A percentile compares a stretch with the other conserved stretches of the same genome.
Evolutionary conservation across 768 basidiomycete genomes (phyloP).

Genomic region (Dentipellis fragilis): DNA sequence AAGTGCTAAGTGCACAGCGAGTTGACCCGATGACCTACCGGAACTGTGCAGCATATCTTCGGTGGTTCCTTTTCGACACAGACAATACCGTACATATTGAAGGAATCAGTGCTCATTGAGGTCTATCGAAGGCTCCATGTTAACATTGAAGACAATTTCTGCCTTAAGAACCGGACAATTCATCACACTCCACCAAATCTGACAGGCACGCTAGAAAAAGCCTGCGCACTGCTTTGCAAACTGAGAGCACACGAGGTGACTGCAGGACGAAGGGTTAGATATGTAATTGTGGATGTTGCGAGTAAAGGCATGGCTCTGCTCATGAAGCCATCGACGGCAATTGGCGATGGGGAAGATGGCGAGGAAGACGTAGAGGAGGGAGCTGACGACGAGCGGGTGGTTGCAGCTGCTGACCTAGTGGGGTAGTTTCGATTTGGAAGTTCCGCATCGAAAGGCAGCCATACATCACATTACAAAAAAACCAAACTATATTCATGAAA

Average conservation of each 20-base stretch:
- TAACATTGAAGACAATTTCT: conserved; percentile 14
- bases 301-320: neutral
- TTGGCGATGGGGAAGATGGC: neutral
- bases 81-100: conserved; percentile 9
- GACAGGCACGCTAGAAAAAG: neutral
- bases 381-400: neutral
- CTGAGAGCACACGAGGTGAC: neutral
- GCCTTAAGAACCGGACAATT: conserved; percentile 17
- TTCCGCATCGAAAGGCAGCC: too few relatives aligned
- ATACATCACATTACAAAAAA: too few relatives aligned
- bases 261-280: neutral
- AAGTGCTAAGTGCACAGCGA: neutral
- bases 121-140: conserved; percentile 7
- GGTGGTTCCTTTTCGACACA: conserved; percentile 1
- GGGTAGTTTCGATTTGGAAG: too few relatives aligned
- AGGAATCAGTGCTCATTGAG: conserved; percentile 12
- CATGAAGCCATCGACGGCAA: too few relatives aligned
- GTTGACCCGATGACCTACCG: neutral
- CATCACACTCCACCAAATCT: conserved; percentile 13
- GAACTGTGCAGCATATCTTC: neutral
- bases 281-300: neutral
- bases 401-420: too few relatives aligned
- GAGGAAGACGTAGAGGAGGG: neutral
- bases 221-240: neutral
- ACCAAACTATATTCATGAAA: too few relatives aligned